Conservation (phyloP, 495 filamentous ascomycete species). For the Lineolata rhizophorae region DNA sequence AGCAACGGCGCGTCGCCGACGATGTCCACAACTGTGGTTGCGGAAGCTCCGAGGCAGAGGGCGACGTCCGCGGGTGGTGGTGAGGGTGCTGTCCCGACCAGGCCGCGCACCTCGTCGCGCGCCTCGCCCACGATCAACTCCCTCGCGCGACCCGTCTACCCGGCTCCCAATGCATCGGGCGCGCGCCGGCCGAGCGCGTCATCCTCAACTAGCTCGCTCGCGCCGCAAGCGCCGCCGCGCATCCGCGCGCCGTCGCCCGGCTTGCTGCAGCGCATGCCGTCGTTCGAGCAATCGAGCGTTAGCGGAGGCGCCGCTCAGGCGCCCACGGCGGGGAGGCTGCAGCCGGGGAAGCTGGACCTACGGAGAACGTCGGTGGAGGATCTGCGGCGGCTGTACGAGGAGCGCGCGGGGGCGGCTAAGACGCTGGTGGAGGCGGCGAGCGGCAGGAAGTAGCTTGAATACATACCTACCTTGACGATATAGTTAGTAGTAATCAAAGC, state of each 20-base stretch:
- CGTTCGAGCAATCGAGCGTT: constrained; percentile 8
- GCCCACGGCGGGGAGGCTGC: too few relatives aligned
- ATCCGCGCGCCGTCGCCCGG: constrained; percentile 13
- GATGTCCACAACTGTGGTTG: too few relatives aligned
- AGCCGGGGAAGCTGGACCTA: constrained; percentile 13
- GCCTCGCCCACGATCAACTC: constrained; percentile 10
- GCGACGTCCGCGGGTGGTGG: too few relatives aligned
- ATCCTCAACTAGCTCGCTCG: too few relatives aligned
- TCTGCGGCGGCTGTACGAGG: constrained; percentile 20
- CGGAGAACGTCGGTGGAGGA: constrained; percentile 18
- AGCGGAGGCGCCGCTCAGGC: constrained; percentile 1
- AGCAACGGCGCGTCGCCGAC: too few relatives aligned
- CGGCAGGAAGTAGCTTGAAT: neutral
- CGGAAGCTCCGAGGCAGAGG: too few relatives aligned
- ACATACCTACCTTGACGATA: too few relatives aligned
- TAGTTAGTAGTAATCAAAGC: too few relatives aligned
- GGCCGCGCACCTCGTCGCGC: too few relatives aligned
- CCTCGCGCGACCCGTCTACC: constrained; percentile 12
- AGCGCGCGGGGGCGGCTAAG: constrained; percentile 15
- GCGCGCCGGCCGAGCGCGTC: too few relatives aligned
- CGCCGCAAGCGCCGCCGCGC: too few relatives aligned
- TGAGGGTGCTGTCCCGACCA: too few relatives aligned
- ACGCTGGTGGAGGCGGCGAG: constrained; percentile 8
- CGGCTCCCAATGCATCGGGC: constrained; percentile 2
- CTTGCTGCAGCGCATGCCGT: constrained; percentile 16